Percentiles rank a stretch among this genome's conserved stretches.
Evolutionary conservation across 2,329 filamentous ascomycete genomes (phyloP).

Genomic region (Cytospora paraplurivora): DNA sequence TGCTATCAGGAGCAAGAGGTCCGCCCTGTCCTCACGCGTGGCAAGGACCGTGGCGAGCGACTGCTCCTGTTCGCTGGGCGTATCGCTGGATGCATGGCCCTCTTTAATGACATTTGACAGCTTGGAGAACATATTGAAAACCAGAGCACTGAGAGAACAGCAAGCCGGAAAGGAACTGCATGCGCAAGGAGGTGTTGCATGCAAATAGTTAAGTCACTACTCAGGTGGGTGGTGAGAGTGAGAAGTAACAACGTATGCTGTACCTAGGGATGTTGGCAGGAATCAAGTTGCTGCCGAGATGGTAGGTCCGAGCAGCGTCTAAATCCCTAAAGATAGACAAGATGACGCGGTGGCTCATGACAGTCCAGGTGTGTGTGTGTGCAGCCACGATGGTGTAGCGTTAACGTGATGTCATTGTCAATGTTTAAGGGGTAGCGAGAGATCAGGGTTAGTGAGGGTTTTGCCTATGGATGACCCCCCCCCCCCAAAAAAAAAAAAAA

Average conservation of each 20-base stretch:
- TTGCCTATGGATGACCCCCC: not conserved
- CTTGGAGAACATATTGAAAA: conserved; percentile 24
- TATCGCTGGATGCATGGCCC: conserved; percentile 10
- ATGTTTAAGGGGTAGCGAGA: not conserved
- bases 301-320: not conserved
- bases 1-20: conserved; percentile 29
- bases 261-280: not conserved
- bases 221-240: not conserved
- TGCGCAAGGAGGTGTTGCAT: not conserved
- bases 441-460: not conserved
- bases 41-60: conserved; percentile 31
- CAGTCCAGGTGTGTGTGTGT: not conserved
- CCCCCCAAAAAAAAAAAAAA: not conserved
- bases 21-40: conserved; percentile 30
- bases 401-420: not conserved
- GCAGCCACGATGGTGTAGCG: not conserved
- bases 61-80: conserved; percentile 24
- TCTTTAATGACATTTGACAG: conserved; percentile 24
- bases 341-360: conserved; percentile 3
- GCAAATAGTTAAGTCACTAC: not conserved
- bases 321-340: not conserved
- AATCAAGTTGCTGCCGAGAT: not conserved
- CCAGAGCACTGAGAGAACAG: not conserved
- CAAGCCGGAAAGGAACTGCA: not conserved
- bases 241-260: not conserved